Conservation (phyloP, 2,329 filamentous ascomycete genomes). For the Alternaria metachromatica region DNA sequence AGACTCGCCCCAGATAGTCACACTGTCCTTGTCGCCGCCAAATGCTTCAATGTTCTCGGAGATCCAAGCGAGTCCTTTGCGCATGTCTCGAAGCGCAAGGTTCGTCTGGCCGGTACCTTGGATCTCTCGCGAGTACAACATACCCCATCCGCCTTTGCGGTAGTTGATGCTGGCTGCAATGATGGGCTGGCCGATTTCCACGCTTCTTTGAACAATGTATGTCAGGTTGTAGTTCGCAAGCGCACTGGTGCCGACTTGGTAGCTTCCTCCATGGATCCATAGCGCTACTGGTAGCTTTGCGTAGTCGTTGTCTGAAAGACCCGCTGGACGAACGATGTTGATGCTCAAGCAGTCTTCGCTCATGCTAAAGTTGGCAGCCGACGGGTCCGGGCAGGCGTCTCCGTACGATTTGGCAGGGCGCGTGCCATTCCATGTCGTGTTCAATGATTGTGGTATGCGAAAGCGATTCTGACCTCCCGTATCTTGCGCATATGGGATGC, state of each 20-base stretch:
- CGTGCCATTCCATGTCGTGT: conserved; percentile 52
- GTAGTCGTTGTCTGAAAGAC: conserved; percentile 45
- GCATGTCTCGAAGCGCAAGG: conserved; percentile 50
- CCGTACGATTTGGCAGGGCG: conserved; percentile 52
- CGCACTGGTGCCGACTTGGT: conserved; percentile 53
- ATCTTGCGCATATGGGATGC: conserved; percentile 64
- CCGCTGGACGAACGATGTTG: conserved; percentile 65
- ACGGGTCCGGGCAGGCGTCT: conserved; percentile 48
- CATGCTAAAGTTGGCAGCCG: conserved; percentile 46
- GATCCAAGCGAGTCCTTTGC: conserved; percentile 56
- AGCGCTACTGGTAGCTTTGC: conserved; percentile 62
- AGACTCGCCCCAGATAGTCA: conserved; percentile 56
- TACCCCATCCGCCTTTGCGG: conserved; percentile 71
- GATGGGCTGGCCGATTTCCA: conserved; percentile 47
- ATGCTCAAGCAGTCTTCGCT: conserved; percentile 68
- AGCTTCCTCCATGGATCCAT: conserved; percentile 64
- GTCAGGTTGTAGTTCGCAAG: conserved; percentile 67
- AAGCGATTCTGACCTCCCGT: conserved; percentile 63
- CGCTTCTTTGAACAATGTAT: conserved; percentile 60
- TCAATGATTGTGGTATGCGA: conserved; percentile 57
- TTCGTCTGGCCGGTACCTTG: conserved; percentile 57
- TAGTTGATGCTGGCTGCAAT: conserved; percentile 49
- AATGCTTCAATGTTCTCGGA: conserved; percentile 53
- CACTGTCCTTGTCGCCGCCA: conserved; percentile 50
- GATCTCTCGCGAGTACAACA: conserved; percentile 62